Conservation (phyloP, 2,329 filamentous ascomycete genomes). For the Grosmannia huntii region DNA sequence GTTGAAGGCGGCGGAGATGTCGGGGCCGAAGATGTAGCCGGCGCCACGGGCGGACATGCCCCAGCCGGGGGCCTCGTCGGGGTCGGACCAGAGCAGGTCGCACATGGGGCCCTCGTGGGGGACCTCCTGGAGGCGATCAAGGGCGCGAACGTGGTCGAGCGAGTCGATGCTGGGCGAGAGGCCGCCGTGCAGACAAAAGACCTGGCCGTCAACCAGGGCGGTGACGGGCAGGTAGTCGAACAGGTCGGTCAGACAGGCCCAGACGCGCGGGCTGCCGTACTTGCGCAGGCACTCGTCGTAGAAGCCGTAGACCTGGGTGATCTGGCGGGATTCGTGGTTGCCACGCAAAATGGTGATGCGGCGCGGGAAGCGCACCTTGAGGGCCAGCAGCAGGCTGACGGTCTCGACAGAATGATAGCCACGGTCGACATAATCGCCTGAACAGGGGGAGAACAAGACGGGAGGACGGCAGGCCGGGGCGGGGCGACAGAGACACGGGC, state of each 20-base stretch:
- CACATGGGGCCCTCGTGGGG: constrained; percentile 1
- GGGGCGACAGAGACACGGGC: not conserved
- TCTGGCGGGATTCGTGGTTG: constrained; percentile 70
- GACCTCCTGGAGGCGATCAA: not conserved
- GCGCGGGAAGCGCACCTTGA: not conserved
- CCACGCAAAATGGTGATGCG: constrained; percentile 1
- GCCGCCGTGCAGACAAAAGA: constrained; percentile 1
- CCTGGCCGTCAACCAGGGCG: not conserved
- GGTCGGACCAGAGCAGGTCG: constrained; percentile 1
- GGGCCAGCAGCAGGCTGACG: not conserved
- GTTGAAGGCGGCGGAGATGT: not conserved
- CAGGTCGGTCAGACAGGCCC: not conserved
- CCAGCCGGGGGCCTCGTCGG: not conserved
- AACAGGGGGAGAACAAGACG: not conserved
- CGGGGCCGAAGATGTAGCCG: not conserved
- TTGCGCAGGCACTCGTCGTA: constrained; percentile 95
- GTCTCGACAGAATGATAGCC: not conserved
- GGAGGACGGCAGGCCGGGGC: not conserved
- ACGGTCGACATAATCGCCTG: constrained; percentile 1
- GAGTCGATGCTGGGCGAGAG: constrained; percentile 1
- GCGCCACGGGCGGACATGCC: not conserved
- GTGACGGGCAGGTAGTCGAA: not conserved
- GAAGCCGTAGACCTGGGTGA: constrained; percentile 98
- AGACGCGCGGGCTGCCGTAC: not conserved
- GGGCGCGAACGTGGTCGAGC: not conserved